phyloP scores from a whole-genome alignment of 768 basidiomycete genomes.

The Auricularia cornea region DNA sequence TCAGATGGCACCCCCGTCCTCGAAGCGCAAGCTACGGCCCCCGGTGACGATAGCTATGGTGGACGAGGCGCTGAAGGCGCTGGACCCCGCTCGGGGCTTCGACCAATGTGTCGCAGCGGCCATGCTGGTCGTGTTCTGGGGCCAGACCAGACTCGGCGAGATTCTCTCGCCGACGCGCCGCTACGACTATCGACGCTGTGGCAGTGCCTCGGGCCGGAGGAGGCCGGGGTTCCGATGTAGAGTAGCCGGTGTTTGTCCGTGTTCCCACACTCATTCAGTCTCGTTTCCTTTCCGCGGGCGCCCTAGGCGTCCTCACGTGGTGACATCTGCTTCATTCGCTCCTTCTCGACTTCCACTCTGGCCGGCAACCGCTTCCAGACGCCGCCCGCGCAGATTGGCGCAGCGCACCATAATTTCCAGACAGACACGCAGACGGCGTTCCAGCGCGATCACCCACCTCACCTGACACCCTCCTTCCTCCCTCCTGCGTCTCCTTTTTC shows the following conservation, averaged over 20 bases:
- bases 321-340: not conserved
- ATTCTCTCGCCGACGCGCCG: conserved; percentile 4
- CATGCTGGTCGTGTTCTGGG: conserved; percentile 27
- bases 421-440: not conserved
- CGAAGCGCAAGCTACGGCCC: conserved; percentile 10
- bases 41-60: conserved; percentile 29
- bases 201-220: not conserved
- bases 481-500: not conserved
- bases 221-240: not conserved
- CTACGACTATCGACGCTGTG: not conserved
- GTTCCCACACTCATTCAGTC: not conserved
- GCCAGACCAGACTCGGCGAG: conserved; percentile 32
- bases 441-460: not conserved
- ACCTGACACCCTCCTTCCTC: not conserved
- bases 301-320: not conserved
- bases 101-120: conserved; percentile 34
- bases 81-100: conserved; percentile 24
- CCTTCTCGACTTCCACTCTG: not conserved
- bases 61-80: conserved; percentile 10
- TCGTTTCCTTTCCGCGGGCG: not conserved
- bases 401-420: not conserved
- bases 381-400: not conserved
- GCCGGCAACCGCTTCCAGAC: not conserved
- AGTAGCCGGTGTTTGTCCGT: not conserved
- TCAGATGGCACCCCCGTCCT: not conserved